Conservation (phyloP, 148 eudicot genomes). For the Nyssa sinensis region DNA sequence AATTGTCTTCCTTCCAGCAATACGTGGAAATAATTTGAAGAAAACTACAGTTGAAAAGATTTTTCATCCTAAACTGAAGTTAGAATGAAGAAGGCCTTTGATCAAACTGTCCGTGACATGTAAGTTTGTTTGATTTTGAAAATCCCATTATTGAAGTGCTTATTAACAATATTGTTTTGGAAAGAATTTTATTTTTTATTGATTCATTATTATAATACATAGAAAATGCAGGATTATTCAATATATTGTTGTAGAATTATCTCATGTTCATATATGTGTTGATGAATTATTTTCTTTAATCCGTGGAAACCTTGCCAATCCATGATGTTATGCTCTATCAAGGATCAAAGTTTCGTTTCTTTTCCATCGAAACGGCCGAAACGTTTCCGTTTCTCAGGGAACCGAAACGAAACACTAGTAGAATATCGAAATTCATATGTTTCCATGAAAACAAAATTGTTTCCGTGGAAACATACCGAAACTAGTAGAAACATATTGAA, state of each 20-base stretch:
- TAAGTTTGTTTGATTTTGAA: conserved; percentile 40
- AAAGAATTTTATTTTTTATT: neutral
- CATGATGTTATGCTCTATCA: too few species aligned
- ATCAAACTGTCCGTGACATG: conserved; percentile 94
- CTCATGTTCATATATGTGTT: neutral
- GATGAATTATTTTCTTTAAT: neutral
- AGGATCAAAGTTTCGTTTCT: too few species aligned
- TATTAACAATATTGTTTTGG: neutral
- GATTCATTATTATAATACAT: neutral
- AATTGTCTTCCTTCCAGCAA: neutral
- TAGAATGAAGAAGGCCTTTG: conserved; percentile 93
- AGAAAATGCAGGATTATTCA: neutral
- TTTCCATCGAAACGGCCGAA: too few species aligned
- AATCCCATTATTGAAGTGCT: neutral
- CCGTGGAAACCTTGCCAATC: neutral
- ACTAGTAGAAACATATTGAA: too few species aligned
- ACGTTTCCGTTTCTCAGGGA: too few species aligned
- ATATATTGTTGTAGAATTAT: neutral
- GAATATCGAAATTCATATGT: too few species aligned
- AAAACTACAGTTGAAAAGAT: conserved; percentile 19
- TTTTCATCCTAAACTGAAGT: conserved; percentile 11
- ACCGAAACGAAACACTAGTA: too few species aligned
- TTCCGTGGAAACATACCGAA: too few species aligned
- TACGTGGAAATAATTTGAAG: neutral
- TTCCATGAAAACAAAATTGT: too few species aligned